Evolutionary conservation across 2,329 filamentous ascomycete genomes (phyloP).

Genomic region (Talaromyces piceae): DNA sequence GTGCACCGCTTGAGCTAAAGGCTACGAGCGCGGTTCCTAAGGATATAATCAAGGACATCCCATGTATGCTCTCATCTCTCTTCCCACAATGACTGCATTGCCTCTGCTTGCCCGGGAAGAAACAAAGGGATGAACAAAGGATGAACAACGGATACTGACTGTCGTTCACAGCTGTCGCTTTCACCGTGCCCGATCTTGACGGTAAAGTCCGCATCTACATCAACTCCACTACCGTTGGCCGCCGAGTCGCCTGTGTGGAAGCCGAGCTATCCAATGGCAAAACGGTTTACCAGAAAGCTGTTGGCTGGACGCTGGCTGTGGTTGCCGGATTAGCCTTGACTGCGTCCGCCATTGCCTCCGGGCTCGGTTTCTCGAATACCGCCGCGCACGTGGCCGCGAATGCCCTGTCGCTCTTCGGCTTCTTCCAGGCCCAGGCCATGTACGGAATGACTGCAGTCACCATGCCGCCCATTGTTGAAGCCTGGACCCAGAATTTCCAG

Average conservation of each 20-base stretch:
- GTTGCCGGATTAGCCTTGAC: slow-evolving; percentile 78
- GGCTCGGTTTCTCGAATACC: slow-evolving; percentile 85
- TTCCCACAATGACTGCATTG: neutral
- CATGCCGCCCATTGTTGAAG: slow-evolving; percentile 77
- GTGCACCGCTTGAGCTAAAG: slow-evolving; percentile 7
- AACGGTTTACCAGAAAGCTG: slow-evolving; percentile 79
- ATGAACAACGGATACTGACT: neutral
- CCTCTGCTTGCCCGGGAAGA: no score
- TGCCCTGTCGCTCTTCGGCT: slow-evolving; percentile 85
- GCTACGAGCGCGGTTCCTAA: slow-evolving; percentile 2
- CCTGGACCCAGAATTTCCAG: slow-evolving; percentile 96
- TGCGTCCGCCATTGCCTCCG: slow-evolving; percentile 81
- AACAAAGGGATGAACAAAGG: no score
- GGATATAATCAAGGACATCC: slow-evolving; percentile 7
- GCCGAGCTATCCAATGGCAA: slow-evolving; percentile 83
- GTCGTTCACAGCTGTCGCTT: slow-evolving; percentile 59
- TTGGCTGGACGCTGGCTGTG: slow-evolving; percentile 82
- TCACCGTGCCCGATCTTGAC: slow-evolving; percentile 84
- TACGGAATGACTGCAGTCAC: slow-evolving; percentile 77
- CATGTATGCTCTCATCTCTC: slow-evolving; percentile 4
- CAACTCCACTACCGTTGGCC: slow-evolving; percentile 57
- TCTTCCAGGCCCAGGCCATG: slow-evolving; percentile 91
- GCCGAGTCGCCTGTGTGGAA: slow-evolving; percentile 76
- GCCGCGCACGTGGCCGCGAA: slow-evolving; percentile 92
- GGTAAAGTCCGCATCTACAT: slow-evolving; percentile 76